Evolutionary conservation across 768 basidiomycete species (phyloP).

Genomic region (Suillus sp.): DNA sequence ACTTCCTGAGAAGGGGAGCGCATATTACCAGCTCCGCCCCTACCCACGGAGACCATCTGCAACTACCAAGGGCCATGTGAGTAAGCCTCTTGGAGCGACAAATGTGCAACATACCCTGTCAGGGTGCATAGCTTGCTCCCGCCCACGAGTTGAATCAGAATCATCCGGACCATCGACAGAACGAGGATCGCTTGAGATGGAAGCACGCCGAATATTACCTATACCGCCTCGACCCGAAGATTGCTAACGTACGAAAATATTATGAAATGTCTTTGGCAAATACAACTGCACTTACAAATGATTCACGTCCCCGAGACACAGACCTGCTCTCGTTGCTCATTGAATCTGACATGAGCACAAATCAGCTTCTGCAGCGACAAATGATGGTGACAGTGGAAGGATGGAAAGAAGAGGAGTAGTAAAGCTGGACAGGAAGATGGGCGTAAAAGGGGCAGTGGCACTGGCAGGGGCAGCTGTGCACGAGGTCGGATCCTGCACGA

Average conservation of each 20-base stretch:
- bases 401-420: slow-evolving; percentile 7
- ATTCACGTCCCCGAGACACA: slow-evolving; percentile 58
- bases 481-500: slow-evolving; percentile 11
- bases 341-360: slow-evolving; percentile 28
- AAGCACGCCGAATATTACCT: slow-evolving; percentile 63
- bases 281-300: slow-evolving; percentile 46
- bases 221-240: slow-evolving; percentile 70
- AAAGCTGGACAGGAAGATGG: background rate
- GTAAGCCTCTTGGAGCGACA: background rate
- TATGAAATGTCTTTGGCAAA: slow-evolving; percentile 9
- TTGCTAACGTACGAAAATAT: slow-evolving; percentile 31
- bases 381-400: background rate
- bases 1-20: slow-evolving; percentile 71
- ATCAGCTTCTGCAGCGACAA: slow-evolving; percentile 3
- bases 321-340: slow-evolving; percentile 43
- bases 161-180: slow-evolving; percentile 53
- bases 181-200: slow-evolving; percentile 46
- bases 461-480: too few species aligned
- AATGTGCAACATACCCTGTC: slow-evolving; percentile 35
- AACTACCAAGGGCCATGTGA: slow-evolving; percentile 12
- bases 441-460: background rate
- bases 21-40: slow-evolving; percentile 86
- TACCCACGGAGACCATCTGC: slow-evolving; percentile 55
- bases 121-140: slow-evolving; percentile 49
- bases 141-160: slow-evolving; percentile 54